phyloP scores from a whole-genome alignment of 257 asterid genomes.

The Gynochthodes officinalis region DNA sequence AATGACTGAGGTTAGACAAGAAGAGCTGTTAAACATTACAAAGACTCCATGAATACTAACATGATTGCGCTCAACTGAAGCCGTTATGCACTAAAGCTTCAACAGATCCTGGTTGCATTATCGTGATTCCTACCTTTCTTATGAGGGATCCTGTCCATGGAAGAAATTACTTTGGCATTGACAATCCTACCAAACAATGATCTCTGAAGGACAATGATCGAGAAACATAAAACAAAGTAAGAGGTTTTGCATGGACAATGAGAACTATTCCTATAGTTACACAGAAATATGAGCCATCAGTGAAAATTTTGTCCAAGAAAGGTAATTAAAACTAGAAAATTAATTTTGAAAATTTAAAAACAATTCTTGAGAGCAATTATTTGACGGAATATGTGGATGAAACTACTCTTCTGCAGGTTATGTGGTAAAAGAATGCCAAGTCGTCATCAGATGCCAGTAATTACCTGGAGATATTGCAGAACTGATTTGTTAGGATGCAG shows the following conservation, averaged over 20 bases:
- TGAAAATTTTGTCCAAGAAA: background rate
- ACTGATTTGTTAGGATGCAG: conserved; percentile 84
- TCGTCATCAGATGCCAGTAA: background rate
- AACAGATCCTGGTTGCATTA: too few species aligned
- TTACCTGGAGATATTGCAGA: conserved; percentile 90
- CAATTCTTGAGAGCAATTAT: background rate
- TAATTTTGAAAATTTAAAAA: background rate
- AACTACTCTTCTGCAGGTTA: background rate
- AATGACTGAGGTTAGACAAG: too few species aligned
- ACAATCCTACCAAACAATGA: background rate
- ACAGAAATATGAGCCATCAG: background rate
- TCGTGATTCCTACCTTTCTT: too few species aligned
- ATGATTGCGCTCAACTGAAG: background rate
- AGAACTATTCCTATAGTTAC: background rate
- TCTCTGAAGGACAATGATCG: background rate
- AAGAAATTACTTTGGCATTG: background rate
- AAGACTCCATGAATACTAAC: background rate
- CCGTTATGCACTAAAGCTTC: too few species aligned
- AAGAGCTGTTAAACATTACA: too few species aligned
- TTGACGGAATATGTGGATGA: background rate
- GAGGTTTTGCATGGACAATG: background rate
- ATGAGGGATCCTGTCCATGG: background rate
- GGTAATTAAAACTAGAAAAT: background rate
- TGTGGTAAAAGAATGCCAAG: background rate
- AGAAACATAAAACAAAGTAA: background rate